Base-by-base conservation (phyloP, 116 monocot species). In the Iris pallida region DNA sequence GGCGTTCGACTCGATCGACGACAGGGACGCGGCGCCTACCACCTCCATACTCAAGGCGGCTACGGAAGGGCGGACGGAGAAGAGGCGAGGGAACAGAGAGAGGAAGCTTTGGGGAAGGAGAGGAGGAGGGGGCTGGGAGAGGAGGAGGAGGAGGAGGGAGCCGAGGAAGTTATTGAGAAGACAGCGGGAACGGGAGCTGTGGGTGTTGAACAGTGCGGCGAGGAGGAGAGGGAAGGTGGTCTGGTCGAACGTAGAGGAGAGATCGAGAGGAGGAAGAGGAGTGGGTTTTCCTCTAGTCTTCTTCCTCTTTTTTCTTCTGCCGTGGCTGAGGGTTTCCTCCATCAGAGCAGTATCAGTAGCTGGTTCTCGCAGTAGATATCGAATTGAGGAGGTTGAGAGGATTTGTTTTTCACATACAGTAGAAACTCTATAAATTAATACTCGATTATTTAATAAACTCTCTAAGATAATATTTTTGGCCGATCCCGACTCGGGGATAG, bases 191-290 rank as follows among this genome's bases (percentile, higher is more conserved):
- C 48, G 40, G 8, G 66, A 70, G 71, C 47, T 65, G 10, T 66
- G 15, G 61, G 57, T 7, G 47, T 65, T 66, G 68, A 64, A 19
- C 48, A 61, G 47, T 41, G 82, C 71, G 20, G 85, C 76, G 13
- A 89, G 82, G 56, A 85, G 18, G 16, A 81, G 68, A n/a, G 89
- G 85, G 57, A 85, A 88, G 7, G 71, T 16, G 20, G 59, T 65
- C 42, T 8, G 61, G 20, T 81, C 64, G 54, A 75, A 57, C 0
- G 30, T 30, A 20, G 54, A 47, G 30, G 78, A 30, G 61, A 45
- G 55, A 14, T 72, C 42, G 19, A 9, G 52, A 43, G 19, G 20
- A 62, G 49, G 16, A 49, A 7, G 3, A 42, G 63, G 19, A 73
- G 47, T 16, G 5, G 20, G 15, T 9, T 57, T 20, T 64, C n/a